Conservation (phyloP, 768 basidiomycete species). For the Russula compacta region DNA sequence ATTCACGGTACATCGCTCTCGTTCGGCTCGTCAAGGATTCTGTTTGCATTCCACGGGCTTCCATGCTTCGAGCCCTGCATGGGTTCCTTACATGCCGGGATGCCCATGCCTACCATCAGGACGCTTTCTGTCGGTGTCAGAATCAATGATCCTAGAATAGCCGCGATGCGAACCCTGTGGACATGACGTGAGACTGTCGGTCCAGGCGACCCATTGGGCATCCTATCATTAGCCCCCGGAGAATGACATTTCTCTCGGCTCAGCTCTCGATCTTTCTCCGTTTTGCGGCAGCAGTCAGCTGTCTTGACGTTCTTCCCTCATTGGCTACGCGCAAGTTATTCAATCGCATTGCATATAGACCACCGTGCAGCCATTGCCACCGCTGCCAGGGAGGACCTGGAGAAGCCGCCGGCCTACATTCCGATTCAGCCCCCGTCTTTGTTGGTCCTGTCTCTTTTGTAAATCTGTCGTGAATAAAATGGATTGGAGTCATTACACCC, state of each 20-base stretch:
- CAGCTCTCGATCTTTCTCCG: too few species aligned
- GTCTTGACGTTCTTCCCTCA: background rate
- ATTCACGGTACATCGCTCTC: background rate
- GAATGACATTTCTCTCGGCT: too few species aligned
- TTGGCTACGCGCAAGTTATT: background rate
- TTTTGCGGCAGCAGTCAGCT: too few species aligned
- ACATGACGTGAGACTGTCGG: too few species aligned
- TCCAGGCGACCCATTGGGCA: too few species aligned
- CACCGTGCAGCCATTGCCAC: background rate
- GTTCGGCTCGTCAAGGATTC: background rate
- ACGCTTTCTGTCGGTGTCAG: background rate
- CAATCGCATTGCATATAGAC: too few species aligned
- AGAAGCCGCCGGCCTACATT: background rate
- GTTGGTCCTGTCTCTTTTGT: too few species aligned
- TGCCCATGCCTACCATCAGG: background rate
- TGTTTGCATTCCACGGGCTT: background rate
- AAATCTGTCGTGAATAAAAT: too few species aligned
- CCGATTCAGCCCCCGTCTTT: background rate
- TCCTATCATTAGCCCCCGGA: too few species aligned
- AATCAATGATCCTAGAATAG: too few species aligned
- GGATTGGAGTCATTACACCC: too few species aligned
- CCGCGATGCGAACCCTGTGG: too few species aligned
- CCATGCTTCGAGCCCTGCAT: background rate
- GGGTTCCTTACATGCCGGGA: background rate
- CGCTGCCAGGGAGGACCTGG: background rate